phyloP scores from a whole-genome alignment of 352 stramenopile species.

The Globisporangium cylindrosporum region DNA sequence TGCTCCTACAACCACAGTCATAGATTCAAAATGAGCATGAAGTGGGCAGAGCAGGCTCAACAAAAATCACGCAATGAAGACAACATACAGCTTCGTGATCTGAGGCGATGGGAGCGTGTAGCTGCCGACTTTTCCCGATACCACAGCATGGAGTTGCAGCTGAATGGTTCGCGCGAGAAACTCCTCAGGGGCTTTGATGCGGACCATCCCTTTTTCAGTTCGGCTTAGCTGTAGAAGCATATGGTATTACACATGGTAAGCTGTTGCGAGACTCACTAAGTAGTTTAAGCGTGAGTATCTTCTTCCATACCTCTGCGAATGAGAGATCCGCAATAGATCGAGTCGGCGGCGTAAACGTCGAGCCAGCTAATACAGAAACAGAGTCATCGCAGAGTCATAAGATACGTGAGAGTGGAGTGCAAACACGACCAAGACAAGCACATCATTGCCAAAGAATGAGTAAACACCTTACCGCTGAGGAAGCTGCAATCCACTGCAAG shows the following conservation, averaged over 20 bases:
- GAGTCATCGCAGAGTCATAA: conserved; percentile 7
- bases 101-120: conserved; percentile 45
- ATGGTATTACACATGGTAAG: neutral
- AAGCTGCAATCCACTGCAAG: conserved; percentile 86
- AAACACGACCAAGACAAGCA: neutral
- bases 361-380: conserved; percentile 47
- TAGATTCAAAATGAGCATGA: neutral
- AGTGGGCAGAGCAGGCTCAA: neutral
- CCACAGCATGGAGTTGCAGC: conserved; percentile 37
- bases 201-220: conserved; percentile 77
- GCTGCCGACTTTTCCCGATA: conserved; percentile 27
- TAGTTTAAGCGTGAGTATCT: neutral
- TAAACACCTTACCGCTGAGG: conserved; percentile 49
- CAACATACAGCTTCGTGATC: conserved; percentile 44
- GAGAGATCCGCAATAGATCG: conserved; percentile 75
- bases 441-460: neutral
- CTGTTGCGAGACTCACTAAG: neutral
- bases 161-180: conserved; percentile 77
- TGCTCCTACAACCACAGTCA: conserved; percentile 32
- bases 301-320: conserved; percentile 63
- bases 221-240: conserved; percentile 50
- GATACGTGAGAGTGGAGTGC: neutral
- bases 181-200: conserved; percentile 73
- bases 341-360: conserved; percentile 64
- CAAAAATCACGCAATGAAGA: neutral